Base-by-base conservation (phyloP, 2,329 filamentous ascomycete genomes). In the Trichophyton verrucosum region DNA sequence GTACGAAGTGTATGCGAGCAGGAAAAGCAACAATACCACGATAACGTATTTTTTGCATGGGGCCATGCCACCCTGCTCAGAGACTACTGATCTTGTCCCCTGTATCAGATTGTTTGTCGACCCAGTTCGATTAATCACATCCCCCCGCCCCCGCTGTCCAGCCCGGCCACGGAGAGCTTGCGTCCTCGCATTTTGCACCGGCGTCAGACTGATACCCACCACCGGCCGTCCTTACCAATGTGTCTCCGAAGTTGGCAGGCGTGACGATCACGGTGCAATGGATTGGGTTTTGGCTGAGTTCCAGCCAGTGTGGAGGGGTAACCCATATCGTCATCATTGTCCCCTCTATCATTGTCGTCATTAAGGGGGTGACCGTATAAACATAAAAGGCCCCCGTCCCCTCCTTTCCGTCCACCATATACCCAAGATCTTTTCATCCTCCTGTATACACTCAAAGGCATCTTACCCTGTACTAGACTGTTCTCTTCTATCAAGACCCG, bases 41-140 rank as follows among this genome's bases (percentile, higher is more conserved):
- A 11, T 38, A 36, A 36, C 15, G n/a, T 36, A n/a, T 55, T 38
- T 13, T 38, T 36, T 55, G 46, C 46, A 17, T 55, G 51, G 51
- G 27, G 15, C 30, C 51, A 55, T 55, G 15, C 51, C 51, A 55
- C 51, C 30, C 27, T 55, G 51, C 51, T 11, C 30, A 55, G n/a
- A 55, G n/a, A n/a, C 27, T 53, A 30, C 17, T 55, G 51, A 36
- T 55, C 22, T 55, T 15, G 20, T 51, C 30, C 51, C 51, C 51
- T 55, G 51, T 55, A 55, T 33, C 51, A 33, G 20, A 33, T 27
- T 55, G 49, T 20, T 36, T 27, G n/a, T 17, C 27, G 27, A 17
- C 51, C 51, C n/a, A 27, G 51, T 55, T 55, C 15, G 51, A 55
- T 55, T 27, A 55, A 55, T 55, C 51, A 55, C 51, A 55, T 55